Base-by-base conservation (phyloP, 2,329 filamentous ascomycete genomes). In the Arthrobotrys conoides region DNA sequence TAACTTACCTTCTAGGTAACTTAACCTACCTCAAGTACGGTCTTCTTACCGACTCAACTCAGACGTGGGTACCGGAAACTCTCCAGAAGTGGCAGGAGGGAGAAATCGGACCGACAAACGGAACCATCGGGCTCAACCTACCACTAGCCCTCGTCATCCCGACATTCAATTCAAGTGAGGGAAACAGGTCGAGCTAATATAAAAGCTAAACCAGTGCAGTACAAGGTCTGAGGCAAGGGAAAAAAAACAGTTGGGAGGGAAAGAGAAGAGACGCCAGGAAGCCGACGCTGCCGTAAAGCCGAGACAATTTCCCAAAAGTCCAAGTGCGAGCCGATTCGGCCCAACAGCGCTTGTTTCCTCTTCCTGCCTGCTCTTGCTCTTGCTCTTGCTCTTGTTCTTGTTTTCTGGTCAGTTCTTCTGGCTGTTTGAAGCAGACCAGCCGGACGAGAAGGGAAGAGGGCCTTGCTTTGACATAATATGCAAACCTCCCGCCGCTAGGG, bases 261-360 rank as follows among this genome's bases (percentile, higher is more conserved):
- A 30, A 44, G 33, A 24, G 20, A 27, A 48, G 41, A 44, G 41
- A 53, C 63, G 24, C 63, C 48, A 55, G 59, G 72, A 78, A 71
- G 75, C 75, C 75, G 75, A 78, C 51, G 46, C 75, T 78, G 75
- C 75, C 75, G 75, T 72, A 72, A 65, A 78, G 68, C 75, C 75
- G 75, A 78, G 75, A 78, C 68, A 71, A 76, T 65, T 70, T 67
- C 68, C 75, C 73, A 71, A 72, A 78, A 78, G 27, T 48, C 63
- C 33, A 78, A 63, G 51, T 75, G 71, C 71, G 55, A 78, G 75
- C 75, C 75, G 75, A 78, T 55, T 78, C 75, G 75, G 75, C 75
- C 75, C 73, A 71, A 71, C 73, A 71, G 73, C 67, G 72, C 66
- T 61, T 51, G 57, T 44, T 41, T 66, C 66, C 51, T 51, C 36